These are phyloP conservation scores for Striga hermonthica DNA, from an alignment of 305 asterid species.

Conservation along the genomic window DNA sequence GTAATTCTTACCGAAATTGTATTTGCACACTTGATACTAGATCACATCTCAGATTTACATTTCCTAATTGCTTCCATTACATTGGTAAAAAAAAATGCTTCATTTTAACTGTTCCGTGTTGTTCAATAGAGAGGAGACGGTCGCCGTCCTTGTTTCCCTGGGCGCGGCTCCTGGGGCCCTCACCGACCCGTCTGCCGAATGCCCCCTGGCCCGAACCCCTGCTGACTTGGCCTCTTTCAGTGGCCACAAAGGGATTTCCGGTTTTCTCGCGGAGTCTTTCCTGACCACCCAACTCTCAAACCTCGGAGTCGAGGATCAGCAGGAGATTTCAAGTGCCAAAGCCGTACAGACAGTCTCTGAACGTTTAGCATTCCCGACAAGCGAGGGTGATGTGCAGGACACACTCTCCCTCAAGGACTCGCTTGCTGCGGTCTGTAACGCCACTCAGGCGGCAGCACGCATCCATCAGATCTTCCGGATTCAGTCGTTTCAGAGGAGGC, in stretches of 20 bases:
- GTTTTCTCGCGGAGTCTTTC: slow-evolving; percentile 80
- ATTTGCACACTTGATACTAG: not conserved
- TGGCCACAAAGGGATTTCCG: slow-evolving; percentile 96
- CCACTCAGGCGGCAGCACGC: slow-evolving; percentile 91
- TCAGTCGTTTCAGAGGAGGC: slow-evolving; percentile 88
- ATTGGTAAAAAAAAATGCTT: not conserved
- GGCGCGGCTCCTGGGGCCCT: slow-evolving; percentile 81
- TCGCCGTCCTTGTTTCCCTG: slow-evolving; percentile 72
- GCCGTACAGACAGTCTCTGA: slow-evolving; percentile 47
- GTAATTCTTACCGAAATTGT: too few relatives aligned
- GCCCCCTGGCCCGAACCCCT: slow-evolving; percentile 70
- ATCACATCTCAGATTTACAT: not conserved
- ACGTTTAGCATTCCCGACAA: slow-evolving; percentile 59
- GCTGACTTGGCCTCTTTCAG: slow-evolving; percentile 86
- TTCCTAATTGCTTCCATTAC: not conserved
- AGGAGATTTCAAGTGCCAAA: slow-evolving; percentile 33
- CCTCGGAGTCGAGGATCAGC: slow-evolving; percentile 51
- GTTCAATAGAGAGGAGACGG: slow-evolving; percentile 73
- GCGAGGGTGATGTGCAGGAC: slow-evolving; percentile 59
- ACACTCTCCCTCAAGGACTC: slow-evolving; percentile 79
- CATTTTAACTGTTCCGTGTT: slow-evolving; percentile 29
- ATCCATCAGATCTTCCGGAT: slow-evolving; percentile 83
- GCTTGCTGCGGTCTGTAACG: slow-evolving; percentile 87
- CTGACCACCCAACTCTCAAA: slow-evolving; percentile 64
- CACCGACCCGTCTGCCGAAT: slow-evolving; percentile 71